Evolutionary conservation across 202 grass and related monocot genomes (phyloP), one percentile per base, ranked within the genome.

Genomic region (Saccharum hybrid): DNA sequence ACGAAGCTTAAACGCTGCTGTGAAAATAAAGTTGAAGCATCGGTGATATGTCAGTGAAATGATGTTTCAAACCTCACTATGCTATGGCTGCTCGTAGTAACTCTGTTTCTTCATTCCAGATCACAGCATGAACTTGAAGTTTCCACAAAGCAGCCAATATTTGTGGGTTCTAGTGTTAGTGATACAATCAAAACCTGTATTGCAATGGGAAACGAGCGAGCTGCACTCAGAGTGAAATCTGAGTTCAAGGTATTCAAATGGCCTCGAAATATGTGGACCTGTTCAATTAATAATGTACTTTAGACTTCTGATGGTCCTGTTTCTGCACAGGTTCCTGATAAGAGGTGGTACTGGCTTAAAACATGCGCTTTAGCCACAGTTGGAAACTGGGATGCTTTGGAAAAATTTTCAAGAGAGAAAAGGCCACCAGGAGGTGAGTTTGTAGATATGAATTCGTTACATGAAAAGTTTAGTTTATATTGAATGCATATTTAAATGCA

Each of bases 301-400:
- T 46, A 22, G 12, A 77, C n/a, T 81, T 81, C 74, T 88, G 13
- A 85, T 62, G 26, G 19, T 19, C 56, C n/a, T 86, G 34, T 43
- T 88, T 77, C 63, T 87, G 52, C 59, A 51, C 59, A 99, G 96
- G 91, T 99, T 89, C 94, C 96, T 86, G 96, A 99, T 86, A 99
- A 99, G 82, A 94, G 96, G 76, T 99, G 93, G 96, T 99, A 99
- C 84, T 96, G 90, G 96, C 88, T 99, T 61, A 99, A 99, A 89
- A 86, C 96, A 38, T 99, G 92, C 86, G 96, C 96, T 84, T 82
- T 99, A 54, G 91, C 96, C 78, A 99, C 96, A n/a, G 93, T 96
- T 72, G 91, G 96, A 66, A 94, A 99, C 69, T 99, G 93, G 93
- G 93, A 96, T 87, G 93, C 87, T 78, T 81, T 99, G 73, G 96